Conservation (phyloP, 2,329 filamentous ascomycete species). For the Aspergillus brunneoviolaceus region DNA sequence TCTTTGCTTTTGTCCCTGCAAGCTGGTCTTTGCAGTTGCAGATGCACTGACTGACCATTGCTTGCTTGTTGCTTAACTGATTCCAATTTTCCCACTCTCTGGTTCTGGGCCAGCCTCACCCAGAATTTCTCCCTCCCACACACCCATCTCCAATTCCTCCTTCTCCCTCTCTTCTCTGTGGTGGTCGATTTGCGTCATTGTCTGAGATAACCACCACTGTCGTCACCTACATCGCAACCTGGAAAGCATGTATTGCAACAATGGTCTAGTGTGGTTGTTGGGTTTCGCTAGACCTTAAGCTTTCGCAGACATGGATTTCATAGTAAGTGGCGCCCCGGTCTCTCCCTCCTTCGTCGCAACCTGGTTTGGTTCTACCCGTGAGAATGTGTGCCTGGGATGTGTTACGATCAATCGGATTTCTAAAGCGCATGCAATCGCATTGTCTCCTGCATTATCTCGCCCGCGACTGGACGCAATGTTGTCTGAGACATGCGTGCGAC, state of each 20-base stretch:
- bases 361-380: neutral
- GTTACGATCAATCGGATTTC: neutral
- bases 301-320: conserved; percentile 44
- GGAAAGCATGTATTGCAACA: conserved; percentile 35
- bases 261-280: conserved; percentile 32
- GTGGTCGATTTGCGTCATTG: conserved; percentile 17
- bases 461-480: neutral
- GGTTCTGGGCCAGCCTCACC: conserved; percentile 2
- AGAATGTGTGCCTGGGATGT: neutral
- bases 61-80: neutral
- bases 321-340: conserved; percentile 35
- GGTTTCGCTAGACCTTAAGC: conserved; percentile 28
- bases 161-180: conserved; percentile 10
- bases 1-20: conserved; percentile 18
- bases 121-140: neutral
- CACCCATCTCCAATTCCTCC: neutral
- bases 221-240: conserved; percentile 8
- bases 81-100: neutral
- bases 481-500: conserved; percentile 5
- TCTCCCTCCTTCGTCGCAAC: conserved; percentile 2
- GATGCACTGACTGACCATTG: neutral
- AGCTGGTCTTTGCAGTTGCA: conserved; percentile 26
- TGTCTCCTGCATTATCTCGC: neutral
- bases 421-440: neutral
- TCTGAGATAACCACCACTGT: conserved; percentile 14